Evolutionary conservation across 805 yeast genomes (phyloP).

Genomic region (Lipomyces anomalus): DNA sequence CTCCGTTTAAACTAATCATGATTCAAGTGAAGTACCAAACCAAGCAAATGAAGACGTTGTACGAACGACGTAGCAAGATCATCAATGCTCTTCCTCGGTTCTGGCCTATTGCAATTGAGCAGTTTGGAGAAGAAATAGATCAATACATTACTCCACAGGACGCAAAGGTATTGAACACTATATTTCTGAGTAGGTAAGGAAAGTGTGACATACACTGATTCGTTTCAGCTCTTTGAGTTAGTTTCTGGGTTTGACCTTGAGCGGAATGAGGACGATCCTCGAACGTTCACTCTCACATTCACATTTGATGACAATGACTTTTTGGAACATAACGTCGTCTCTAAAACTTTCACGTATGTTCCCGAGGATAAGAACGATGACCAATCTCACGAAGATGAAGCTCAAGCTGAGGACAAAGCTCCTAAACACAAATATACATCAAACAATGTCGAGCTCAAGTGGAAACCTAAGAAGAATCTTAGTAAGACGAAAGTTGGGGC

Average conservation of each 20-base stretch:
- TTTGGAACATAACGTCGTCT: constrained; percentile 52
- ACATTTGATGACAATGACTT: constrained; percentile 48
- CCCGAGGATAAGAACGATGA: constrained; percentile 18
- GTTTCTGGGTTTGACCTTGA: constrained; percentile 56
- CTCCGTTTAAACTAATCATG: background rate
- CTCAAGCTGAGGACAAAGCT: constrained; percentile 37
- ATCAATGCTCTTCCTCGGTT: constrained; percentile 59
- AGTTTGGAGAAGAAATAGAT: constrained; percentile 69
- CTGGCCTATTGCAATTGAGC: constrained; percentile 83
- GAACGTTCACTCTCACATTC: constrained; percentile 58
- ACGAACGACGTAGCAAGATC: constrained; percentile 49
- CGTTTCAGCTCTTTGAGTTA: constrained; percentile 9
- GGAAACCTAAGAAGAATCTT: constrained; percentile 71
- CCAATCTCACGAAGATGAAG: constrained; percentile 32
- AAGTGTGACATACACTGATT: constrained; percentile 45
- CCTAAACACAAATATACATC: constrained; percentile 56
- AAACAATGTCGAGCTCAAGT: constrained; percentile 48
- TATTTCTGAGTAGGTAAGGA: constrained; percentile 30
- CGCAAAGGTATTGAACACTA: constrained; percentile 39
- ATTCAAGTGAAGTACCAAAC: constrained; percentile 18
- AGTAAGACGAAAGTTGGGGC: constrained; percentile 36
- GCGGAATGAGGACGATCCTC: constrained; percentile 41
- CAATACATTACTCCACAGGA: constrained; percentile 75
- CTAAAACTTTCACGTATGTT: constrained; percentile 48
- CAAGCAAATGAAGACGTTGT: constrained; percentile 49